phyloP scores from a whole-genome alignment of 345 rosid genomes.

The Camelina laxa region DNA sequence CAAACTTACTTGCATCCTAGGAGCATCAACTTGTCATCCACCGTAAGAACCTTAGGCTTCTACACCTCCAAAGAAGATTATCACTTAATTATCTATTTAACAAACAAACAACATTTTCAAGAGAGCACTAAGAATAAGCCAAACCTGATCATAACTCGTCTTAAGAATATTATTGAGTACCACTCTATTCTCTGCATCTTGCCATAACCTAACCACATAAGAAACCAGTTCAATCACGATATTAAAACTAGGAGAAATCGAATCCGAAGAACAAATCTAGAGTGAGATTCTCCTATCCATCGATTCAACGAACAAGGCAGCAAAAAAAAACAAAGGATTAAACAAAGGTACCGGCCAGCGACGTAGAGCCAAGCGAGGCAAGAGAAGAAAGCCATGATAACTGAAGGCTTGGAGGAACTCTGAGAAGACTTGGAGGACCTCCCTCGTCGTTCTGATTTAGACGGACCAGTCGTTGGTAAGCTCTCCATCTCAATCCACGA shows the following conservation, averaged over 20 bases:
- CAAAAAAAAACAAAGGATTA: too few relatives aligned
- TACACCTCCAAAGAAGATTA: slow-evolving; percentile 38
- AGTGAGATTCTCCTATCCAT: background rate
- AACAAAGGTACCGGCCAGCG: slow-evolving; percentile 74
- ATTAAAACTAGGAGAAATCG: background rate
- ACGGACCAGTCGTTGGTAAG: slow-evolving; percentile 54
- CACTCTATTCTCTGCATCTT: slow-evolving; percentile 87
- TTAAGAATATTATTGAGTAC: slow-evolving; percentile 68
- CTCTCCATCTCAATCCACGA: slow-evolving; percentile 62
- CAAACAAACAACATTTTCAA: background rate
- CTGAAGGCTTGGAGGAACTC: slow-evolving; percentile 68
- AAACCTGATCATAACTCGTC: slow-evolving; percentile 77
- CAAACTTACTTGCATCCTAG: slow-evolving; percentile 89
- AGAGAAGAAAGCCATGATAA: slow-evolving; percentile 80
- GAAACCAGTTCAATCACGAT: background rate
- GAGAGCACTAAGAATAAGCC: slow-evolving; percentile 4
- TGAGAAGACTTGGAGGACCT: slow-evolving; percentile 71
- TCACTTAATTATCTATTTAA: too few relatives aligned
- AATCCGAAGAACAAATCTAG: background rate
- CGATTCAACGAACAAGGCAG: background rate
- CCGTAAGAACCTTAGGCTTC: slow-evolving; percentile 89
- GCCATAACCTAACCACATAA: slow-evolving; percentile 78
- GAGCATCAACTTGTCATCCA: slow-evolving; percentile 78
- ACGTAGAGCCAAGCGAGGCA: slow-evolving; percentile 97
- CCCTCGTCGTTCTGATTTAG: slow-evolving; percentile 70